Conservation (phyloP, 306 rosid genomes). For the Sphenostylis stenocarpa region DNA sequence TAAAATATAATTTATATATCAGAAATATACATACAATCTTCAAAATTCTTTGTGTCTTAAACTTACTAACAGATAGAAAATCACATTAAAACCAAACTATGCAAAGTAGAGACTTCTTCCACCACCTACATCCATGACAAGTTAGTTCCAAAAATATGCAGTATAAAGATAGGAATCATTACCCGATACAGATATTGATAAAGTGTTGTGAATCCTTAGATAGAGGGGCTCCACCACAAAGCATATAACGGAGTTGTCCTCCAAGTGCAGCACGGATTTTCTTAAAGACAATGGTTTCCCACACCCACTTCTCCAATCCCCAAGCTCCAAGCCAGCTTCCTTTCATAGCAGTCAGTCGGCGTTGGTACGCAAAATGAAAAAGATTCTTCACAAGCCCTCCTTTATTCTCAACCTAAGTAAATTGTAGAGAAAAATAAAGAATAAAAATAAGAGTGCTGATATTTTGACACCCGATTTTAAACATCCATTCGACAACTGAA, state of each 20-base stretch:
- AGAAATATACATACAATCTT: too few species aligned
- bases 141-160: constrained; percentile 19
- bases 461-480: too few species aligned
- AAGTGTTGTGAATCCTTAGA: constrained; percentile 80
- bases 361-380: constrained; percentile 59
- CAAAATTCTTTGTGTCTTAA: not conserved
- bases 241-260: constrained; percentile 69
- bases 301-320: constrained; percentile 75
- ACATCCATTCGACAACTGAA: too few species aligned
- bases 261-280: constrained; percentile 65
- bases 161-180: constrained; percentile 27
- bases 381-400: constrained; percentile 69
- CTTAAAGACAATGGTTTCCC: constrained; percentile 72
- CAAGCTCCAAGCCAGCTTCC: constrained; percentile 99
- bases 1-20: too few species aligned
- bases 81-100: not conserved
- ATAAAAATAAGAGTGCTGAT: too few species aligned
- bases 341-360: constrained; percentile 69
- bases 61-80: not conserved
- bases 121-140: not conserved
- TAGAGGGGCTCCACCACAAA: constrained; percentile 95
- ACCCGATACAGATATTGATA: constrained; percentile 93
- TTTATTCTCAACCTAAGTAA: constrained; percentile 66
- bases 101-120: not conserved
- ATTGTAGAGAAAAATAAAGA: not conserved